Base-by-base conservation (phyloP, 192 early-diverging fungal genomes). In the Mortierella antarctica region DNA sequence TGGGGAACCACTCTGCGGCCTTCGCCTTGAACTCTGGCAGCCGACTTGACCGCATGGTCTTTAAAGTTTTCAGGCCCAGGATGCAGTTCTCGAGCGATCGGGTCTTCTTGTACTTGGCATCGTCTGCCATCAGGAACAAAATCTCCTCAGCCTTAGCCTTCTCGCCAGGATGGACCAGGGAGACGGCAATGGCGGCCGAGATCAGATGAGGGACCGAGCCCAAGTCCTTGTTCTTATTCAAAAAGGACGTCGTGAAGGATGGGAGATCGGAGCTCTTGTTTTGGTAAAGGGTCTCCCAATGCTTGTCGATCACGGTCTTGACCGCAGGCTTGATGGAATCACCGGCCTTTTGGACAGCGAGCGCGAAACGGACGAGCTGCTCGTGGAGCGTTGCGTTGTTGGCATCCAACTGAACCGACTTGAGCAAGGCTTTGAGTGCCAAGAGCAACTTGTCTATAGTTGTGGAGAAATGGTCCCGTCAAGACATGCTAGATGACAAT, bases 381-480 rank as follows among this genome's bases (percentile, higher is more conserved):
- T 71, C 66, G 63, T 89, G 84, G 5, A 90, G 62, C 5, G 51
- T 64, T 8, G 86, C 65, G 23, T 86, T 77, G 39, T 73, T 59
- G 12, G 69, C 71, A 42, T 91, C 84, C 39, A 90, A 72, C 49
- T 82, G 61, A 52, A 63, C 54, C 0, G 87, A 87, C 31, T 86
- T 87, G 21, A 89, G 64, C 64, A 95, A 67, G 40, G 86, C 71
- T 72, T 85, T 87, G 50, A 92, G 58, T 0, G 92, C 94, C 45
- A 95, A 83, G 42, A 93, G 62, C 55, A 84, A 87, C 69, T 92
- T 94, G 62, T 89, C 89, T 91, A 50, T 18, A 49, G 8, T 40
- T 53, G 8, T 7, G 55, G 57, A 41, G 10, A 6, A 48, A 45
- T 20, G 12, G 0, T 1, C 1, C 2, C 13, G 31, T 9, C 5